Evolutionary conservation across 805 yeast species (phyloP), one percentile per base, ranked within the genome.

Genomic region (Teunomyces kruisii): DNA sequence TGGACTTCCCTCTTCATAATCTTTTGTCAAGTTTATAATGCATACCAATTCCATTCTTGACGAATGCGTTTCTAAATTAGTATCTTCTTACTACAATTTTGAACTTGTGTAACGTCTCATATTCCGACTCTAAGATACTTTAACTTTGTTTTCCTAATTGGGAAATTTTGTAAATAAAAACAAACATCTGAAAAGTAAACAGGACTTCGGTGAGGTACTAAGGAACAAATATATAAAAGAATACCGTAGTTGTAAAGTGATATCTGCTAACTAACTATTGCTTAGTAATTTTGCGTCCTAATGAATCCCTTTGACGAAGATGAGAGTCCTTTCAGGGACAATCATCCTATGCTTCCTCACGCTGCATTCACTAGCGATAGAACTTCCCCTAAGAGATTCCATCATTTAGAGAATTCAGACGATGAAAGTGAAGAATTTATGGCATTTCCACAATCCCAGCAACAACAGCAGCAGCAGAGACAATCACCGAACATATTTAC

Each of bases 401-500:
- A 58, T 22, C 64, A 63, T 22, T 51, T 56, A n/a, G 56, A 51
- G 26, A 50, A 46, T 13, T 60, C 51, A 8, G 69, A 53, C 9
- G 62, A 67, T 9, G 56, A 57, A 6, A 45, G 40, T 14, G 61
- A 58, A 24, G 48, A 42, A 15, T 64, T 67, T 16, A 55, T 62
- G 39, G 66, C 63, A 6, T 69, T 67, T 40, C 69, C 70, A 12
- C 57, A 44, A 42, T 56, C 57, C 9, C 45, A 51, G n/a, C 65
- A 53, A 10, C 44, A 51, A 13, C 65, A 53, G 17, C 59, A 54
- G n/a, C 48, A 41, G 26, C 46, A 32, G 19, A 62, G 75, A 49
- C 71, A 66, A 39, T 71, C 76, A n/a, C 77, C 77, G 0, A 70
- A 70, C 43, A 71, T 72, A 19, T 72, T 72, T 42, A 54, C 75